Percentiles rank a stretch among this genome's conserved stretches.
These are phyloP conservation scores for Aureobasidium vineae DNA, from an alignment of 2,329 filamentous ascomycete species.

Conservation along the genomic window DNA sequence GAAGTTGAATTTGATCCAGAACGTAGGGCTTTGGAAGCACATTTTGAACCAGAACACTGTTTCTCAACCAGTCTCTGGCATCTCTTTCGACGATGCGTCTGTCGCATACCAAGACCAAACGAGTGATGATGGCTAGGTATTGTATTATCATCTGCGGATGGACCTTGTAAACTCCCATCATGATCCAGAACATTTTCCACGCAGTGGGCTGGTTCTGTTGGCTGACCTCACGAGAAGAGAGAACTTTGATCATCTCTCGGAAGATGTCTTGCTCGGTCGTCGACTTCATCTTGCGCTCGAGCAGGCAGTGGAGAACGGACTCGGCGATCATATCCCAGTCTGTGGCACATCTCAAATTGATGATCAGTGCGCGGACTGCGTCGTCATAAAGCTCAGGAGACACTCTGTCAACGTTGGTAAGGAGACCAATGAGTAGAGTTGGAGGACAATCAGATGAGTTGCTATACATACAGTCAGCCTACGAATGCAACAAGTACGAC, in stretches of 20 bases:
- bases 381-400: not conserved
- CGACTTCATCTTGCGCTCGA: constrained; percentile 1
- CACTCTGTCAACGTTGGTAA: constrained; percentile 1
- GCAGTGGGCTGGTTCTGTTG: not conserved
- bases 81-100: constrained; percentile 1
- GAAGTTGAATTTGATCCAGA: not conserved
- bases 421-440: not conserved
- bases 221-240: not conserved
- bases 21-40: not conserved
- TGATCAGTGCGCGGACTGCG: not conserved
- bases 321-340: not conserved
- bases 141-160: not conserved
- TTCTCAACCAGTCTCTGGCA: constrained; percentile 19
- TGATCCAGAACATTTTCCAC: not conserved
- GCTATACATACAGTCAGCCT: not conserved
- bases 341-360: not conserved
- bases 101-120: not conserved
- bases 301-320: not conserved
- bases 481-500: not conserved
- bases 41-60: constrained; percentile 22
- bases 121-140: not conserved
- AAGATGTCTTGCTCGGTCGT: not conserved
- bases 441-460: not conserved
- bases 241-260: not conserved
- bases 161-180: not conserved